These are phyloP conservation scores for Marasmius tenuissimus DNA, from an alignment of 1,284 basidiomycete species.

Conservation along the genomic window DNA sequence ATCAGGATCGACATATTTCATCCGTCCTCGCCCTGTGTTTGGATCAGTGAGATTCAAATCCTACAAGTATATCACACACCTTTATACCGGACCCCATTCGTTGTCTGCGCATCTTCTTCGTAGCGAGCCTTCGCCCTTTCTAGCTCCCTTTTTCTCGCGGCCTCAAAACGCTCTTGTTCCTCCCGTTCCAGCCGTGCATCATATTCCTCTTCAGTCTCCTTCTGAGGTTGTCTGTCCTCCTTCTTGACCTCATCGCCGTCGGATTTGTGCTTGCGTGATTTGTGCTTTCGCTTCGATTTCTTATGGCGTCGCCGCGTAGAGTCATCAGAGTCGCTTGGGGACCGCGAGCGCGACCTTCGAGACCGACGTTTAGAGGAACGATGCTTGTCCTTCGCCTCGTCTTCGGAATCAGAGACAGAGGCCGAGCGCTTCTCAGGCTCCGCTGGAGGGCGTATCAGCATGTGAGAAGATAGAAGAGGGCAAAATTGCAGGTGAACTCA, in stretches of 20 bases:
- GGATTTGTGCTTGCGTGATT: conserved; percentile 26
- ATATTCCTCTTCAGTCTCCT: conserved; percentile 64
- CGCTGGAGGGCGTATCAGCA: conserved; percentile 5
- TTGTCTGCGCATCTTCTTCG: conserved; percentile 34
- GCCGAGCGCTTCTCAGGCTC: conserved; percentile 13
- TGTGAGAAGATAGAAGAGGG: conserved; percentile 1
- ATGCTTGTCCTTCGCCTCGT: background rate
- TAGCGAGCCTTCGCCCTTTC: conserved; percentile 45
- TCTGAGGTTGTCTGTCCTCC: conserved; percentile 11
- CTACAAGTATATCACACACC: conserved; percentile 33
- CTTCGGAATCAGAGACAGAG: conserved; percentile 6
- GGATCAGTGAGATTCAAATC: conserved; percentile 7
- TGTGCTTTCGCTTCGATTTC: conserved; percentile 27
- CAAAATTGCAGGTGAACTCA: background rate
- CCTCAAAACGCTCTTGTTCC: conserved; percentile 60
- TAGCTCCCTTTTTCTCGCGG: conserved; percentile 45
- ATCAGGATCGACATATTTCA: conserved; percentile 70
- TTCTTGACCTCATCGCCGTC: conserved; percentile 20
- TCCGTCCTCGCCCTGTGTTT: conserved; percentile 54
- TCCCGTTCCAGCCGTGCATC: conserved; percentile 71
- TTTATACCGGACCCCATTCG: conserved; percentile 61
- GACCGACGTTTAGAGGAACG: conserved; percentile 6
- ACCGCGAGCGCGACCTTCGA: conserved; percentile 29
- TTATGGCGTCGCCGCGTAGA: conserved; percentile 25
- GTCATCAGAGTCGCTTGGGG: conserved; percentile 18